These are phyloP conservation scores for Russula dissimulans DNA, from an alignment of 768 basidiomycete genomes.

Conservation along the genomic window DNA sequence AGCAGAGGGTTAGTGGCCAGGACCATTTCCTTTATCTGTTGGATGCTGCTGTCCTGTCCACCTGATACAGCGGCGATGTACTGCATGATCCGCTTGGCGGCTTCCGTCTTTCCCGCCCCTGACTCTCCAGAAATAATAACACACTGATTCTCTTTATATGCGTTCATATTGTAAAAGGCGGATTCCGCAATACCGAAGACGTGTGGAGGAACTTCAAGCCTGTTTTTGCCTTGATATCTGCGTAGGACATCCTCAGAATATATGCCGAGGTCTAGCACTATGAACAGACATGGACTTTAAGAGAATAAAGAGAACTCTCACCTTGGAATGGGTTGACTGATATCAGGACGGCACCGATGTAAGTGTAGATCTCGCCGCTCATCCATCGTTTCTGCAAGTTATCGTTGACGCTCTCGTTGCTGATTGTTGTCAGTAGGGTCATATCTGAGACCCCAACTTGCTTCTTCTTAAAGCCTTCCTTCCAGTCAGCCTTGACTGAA, in stretches of 20 bases:
- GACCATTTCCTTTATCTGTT: constrained; percentile 99
- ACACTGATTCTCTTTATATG: constrained; percentile 98
- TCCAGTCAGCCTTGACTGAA: constrained; percentile 84
- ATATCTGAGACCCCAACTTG: constrained; percentile 97
- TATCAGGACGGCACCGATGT: constrained; percentile 95
- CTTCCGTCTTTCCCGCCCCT: constrained; percentile 98
- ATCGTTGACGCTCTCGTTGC: constrained; percentile 95
- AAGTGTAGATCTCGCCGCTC: constrained; percentile 95
- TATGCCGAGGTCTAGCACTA: constrained; percentile 77
- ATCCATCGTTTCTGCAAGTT: constrained; percentile 96
- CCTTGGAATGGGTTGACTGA: constrained; percentile 99
- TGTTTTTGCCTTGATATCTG: constrained; percentile 91
- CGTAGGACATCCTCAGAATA: constrained; percentile 86
- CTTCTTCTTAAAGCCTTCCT: constrained; percentile 99
- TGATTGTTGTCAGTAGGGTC: constrained; percentile 94
- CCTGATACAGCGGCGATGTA: constrained; percentile 97
- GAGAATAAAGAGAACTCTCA: constrained; percentile 24
- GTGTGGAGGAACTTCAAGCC: constrained; percentile 95
- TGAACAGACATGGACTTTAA: background rate
- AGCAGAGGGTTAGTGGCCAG: constrained; percentile 94
- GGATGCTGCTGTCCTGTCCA: constrained; percentile 80
- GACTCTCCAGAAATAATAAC: constrained; percentile 99
- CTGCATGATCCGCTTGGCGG: constrained; percentile 99
- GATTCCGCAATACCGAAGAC: constrained; percentile 96
- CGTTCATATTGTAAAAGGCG: constrained; percentile 98